Evolutionary conservation across 257 asterid genomes (phyloP).

Genomic region (Anisodus acutangulus): DNA sequence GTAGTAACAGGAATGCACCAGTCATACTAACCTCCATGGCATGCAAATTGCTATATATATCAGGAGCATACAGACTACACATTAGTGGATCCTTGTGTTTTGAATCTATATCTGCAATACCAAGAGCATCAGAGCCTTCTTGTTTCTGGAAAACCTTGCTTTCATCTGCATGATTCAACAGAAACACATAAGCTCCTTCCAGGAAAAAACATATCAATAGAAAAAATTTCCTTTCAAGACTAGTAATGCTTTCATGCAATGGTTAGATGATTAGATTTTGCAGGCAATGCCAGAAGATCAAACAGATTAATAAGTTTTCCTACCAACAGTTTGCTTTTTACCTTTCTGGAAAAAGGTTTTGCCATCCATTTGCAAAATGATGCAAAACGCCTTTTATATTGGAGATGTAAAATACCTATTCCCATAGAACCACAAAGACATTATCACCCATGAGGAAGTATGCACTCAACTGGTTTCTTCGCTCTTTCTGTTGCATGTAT

Average conservation of each 20-base stretch:
- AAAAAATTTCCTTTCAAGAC: background rate
- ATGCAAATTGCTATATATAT: conserved; percentile 64
- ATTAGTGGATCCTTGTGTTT: conserved; percentile 77
- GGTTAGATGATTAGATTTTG: conserved; percentile 4
- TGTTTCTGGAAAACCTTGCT: conserved; percentile 38
- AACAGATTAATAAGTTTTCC: background rate
- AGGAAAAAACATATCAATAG: background rate
- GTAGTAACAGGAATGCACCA: conserved; percentile 27
- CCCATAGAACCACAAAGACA: conserved; percentile 3
- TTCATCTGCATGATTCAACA: conserved; percentile 53
- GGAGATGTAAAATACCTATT: background rate
- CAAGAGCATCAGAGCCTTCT: conserved; percentile 51
- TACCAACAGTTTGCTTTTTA: conserved; percentile 16
- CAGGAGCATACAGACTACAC: conserved; percentile 92
- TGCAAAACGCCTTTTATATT: background rate
- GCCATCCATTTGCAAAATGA: conserved; percentile 16
- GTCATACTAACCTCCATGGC: conserved; percentile 71
- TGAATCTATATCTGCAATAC: conserved; percentile 72
- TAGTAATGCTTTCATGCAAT: conserved; percentile 4
- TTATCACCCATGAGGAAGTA: background rate
- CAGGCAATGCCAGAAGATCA: background rate
- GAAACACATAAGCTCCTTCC: conserved; percentile 35
- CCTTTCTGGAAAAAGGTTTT: conserved; percentile 4
- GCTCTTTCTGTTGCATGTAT: background rate
- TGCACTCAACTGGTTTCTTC: background rate